Base-by-base conservation (phyloP, 352 stramenopile species). In the Pythium apleroticum region DNA sequence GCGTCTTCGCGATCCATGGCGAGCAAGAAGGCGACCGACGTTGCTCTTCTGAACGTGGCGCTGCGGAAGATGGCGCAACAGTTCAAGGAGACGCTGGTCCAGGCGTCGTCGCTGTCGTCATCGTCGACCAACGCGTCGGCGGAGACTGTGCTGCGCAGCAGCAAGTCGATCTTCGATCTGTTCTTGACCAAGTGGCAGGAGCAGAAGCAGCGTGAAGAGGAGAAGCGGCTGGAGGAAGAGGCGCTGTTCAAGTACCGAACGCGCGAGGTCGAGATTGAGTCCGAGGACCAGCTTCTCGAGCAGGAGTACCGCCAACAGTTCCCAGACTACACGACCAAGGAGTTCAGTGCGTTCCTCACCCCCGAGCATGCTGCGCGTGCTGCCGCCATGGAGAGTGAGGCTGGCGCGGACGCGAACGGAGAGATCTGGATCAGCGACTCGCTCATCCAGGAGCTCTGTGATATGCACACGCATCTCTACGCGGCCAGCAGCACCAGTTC, bases 251-350 rank as follows among this genome's bases (percentile, higher is more conserved):
- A 93, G 66, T 96, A 94, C 73, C 94, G 96, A 45, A 82, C 88
- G 28, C 88, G 88, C 28, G 78, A 84, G 10, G 52, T 93, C 4
- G 86, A 96, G 20, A 78, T 96, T 31, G 79, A 92, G 63, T 90
- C 86, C 0, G 86, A 96, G 39, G 88, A 96, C 49, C 74, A 94
- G 27, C 58, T 96, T 2, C 60, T 93, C 12, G 91, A 98, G 63
- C 71, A 90, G 33, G 86, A 96, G 43, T 98, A 93, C 61, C 75
- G 84, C 6, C 75, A 97, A 20, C 90, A 98, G 65, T 99, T 99
- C 71, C 96, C 96, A 15, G 88, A 98, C 74, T 98, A 97, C 69
- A 84, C 71, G 31, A 65, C 53, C 5, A 73, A 71, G 49, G 84
- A 95, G 57, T 91, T 95, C 50, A 69, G 88, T 53, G 76, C 72